Evolutionary conservation across 345 rosid genomes (phyloP), one percentile per base, ranked within the genome.

Genomic region (Gossypium rotundifolium): DNA sequence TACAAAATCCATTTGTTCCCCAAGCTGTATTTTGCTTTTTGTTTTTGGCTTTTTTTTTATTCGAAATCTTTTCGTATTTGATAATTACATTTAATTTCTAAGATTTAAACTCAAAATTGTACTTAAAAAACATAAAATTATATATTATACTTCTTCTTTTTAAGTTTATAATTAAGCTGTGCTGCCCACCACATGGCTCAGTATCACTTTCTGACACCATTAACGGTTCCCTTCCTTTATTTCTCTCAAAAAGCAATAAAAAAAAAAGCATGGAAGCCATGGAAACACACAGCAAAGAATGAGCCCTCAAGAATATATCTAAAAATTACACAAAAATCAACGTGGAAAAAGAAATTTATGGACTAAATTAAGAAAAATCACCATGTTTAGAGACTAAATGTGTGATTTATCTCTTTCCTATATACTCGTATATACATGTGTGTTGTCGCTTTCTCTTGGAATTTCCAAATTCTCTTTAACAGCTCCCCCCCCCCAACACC

Each of bases 1-100:
- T 86, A 91, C 89, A 91, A 91, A 88, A 89, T 91, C 93, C 87
- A 71, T 78, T 84, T 84, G 89, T 83, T 87, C 88, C 86, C 90
- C 14, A 45, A 12, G 7, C 25, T 66, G 25, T 22, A 23, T 22
- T 48, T 48, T 14, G 33, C 54, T 5, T 22, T 66, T 66, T 29
- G 38, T 29, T 29, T 29, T 29, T 29, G 38, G 38, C 38, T 12
- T 1, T 12, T 23, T 22, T 25, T 6, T 33, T 33, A 33, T 33
- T 33, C 1, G 7, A 33, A 33, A 33, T 33, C 1, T 1, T 33
- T 33, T 33, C 7, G 7, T 33, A 33, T 33, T 33, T 4, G 6
- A 33, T 33, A 33, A 33, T 33, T 5, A 33, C 40, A 5, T 33
- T 4, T 2, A 33, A 33, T 33, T 33, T 5, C 1, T 4, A 33